A percentile compares a stretch with the other conserved stretches of the same genome.
Evolutionary conservation across 2,329 filamentous ascomycete genomes (phyloP).

Genomic region (Scytalidium sp.): DNA sequence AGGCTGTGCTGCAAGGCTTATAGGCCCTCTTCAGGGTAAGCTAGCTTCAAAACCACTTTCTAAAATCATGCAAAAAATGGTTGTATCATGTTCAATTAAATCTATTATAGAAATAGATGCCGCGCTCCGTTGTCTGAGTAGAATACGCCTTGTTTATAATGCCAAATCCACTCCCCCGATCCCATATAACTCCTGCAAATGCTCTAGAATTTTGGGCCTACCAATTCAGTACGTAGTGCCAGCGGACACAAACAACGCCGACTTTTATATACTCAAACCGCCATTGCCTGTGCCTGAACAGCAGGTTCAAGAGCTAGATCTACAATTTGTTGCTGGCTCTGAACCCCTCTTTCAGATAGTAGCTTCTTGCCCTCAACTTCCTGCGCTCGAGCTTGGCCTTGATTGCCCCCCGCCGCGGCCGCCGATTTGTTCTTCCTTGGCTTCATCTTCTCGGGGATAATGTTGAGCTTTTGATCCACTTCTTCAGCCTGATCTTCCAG

Average conservation of each 20-base stretch:
- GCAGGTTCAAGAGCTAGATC: background rate
- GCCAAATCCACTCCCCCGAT: background rate
- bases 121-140: background rate
- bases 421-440: slow-evolving; percentile 31
- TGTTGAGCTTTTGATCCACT: slow-evolving; percentile 48
- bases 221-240: background rate
- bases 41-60: no score
- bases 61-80: no score
- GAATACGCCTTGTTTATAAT: background rate
- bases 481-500: slow-evolving; percentile 61
- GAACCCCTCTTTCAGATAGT: slow-evolving; percentile 13
- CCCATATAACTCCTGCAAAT: background rate
- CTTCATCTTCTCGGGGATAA: slow-evolving; percentile 16
- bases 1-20: slow-evolving; percentile 2
- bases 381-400: slow-evolving; percentile 32
- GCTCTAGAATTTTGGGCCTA: background rate
- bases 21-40: no score
- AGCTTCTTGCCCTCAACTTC: slow-evolving; percentile 15
- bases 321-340: slow-evolving; percentile 2
- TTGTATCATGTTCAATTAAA: background rate
- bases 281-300: background rate
- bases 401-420: slow-evolving; percentile 46
- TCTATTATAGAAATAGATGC: background rate
- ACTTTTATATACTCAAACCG: background rate
- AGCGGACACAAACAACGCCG: background rate